Base-by-base conservation (phyloP, 2,329 filamentous ascomycete genomes). In the Trichoderma sp. region DNA sequence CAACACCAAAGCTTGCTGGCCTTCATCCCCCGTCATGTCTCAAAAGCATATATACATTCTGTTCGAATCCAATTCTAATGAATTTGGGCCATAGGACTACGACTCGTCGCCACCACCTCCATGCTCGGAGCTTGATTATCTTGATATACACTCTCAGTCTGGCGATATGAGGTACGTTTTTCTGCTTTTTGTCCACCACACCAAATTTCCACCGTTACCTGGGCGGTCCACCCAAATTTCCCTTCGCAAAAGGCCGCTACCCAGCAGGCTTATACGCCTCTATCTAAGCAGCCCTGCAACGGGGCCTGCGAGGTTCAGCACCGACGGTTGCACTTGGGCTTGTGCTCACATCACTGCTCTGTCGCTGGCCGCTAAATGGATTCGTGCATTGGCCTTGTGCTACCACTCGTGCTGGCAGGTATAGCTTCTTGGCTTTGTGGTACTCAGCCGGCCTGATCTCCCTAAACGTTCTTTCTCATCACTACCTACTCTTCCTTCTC, bases 131-230 rank as follows among this genome's bases (percentile, higher is more conserved):
- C 80, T 87, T 76, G 84, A 86, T 74, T 87, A 86, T 75, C 81
- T 86, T 76, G 83, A 85, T 66, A 81, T 86, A 74, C 82, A 81
- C 66, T 78, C 82, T 63, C 80, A 82, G 73, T 76, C 80, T 37
- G 78, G 76, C 82, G 85, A 87, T 76, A 85, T 87, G 80, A 85
- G 85, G 85, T 87, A 77, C 77, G 85, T 84, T 58, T 49, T 49
- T 49, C 68, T 68, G 8, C 6, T 39, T 32, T 68, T 43, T 30
- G 24, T 39, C 46, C 16, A 21, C 43, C 46, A 67, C 63, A 39
- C 63, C 59, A 68, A 59, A 55, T 59, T 69, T 39, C n/a, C 59
- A 51, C 51, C n/a, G 68, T 61, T 68, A 37, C 16, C 26, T 49
- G 18, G 37, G 39, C 58, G 64, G 58, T 26, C 64, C 68, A 68